Base-by-base conservation (phyloP, 805 yeast species). In the Blastobotrys muscicola region DNA sequence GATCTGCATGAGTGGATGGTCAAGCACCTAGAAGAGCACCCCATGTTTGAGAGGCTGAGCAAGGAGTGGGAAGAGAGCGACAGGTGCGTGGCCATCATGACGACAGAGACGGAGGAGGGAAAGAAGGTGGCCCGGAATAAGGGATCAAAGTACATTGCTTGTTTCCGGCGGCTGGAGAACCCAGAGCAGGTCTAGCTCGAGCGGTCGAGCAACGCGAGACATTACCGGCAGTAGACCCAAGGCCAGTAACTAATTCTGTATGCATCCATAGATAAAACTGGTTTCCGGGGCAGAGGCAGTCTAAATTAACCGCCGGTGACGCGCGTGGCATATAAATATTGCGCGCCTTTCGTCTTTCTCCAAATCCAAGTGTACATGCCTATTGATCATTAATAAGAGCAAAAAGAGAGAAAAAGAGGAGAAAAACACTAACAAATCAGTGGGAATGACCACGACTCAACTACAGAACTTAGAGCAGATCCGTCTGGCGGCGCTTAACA, bases 1-100 rank as follows among this genome's bases (percentile, higher is more conserved):
- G 98, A 92, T 61, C 68, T 92, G 51, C 97, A 92, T 61, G 69
- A 79, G 33, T 90, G 98, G 98, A 92, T 92, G 98, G 95, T 80
- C 13, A 72, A 78, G 56, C 98, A 92, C 65, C 66, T 92, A 44
- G 87, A 83, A 45, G 84, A 75, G 47, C 98, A 92, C 64, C 97
- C 97, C 3, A 65, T 92, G 56, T 92, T 92, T 60, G 86, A 80
- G 64, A 75, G 97, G 53, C 72, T 87, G 50, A 65, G 74, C 36
- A 68, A 75, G 48, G 89, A 83, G 50, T 86, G 94, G 85, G 97
- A 89, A 64, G 60, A 63, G 2, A 64, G 69, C 15, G 98, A 92
- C 62, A 67, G 68, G 49, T 89, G 97, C 65, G 97, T 89, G 15
- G 66, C 74, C 48, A 75, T 85, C 41, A 92, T 92, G 97, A 77